phyloP scores from a whole-genome alignment of 2,329 filamentous ascomycete genomes.

The Mycosphaerelloides madeirae region DNA sequence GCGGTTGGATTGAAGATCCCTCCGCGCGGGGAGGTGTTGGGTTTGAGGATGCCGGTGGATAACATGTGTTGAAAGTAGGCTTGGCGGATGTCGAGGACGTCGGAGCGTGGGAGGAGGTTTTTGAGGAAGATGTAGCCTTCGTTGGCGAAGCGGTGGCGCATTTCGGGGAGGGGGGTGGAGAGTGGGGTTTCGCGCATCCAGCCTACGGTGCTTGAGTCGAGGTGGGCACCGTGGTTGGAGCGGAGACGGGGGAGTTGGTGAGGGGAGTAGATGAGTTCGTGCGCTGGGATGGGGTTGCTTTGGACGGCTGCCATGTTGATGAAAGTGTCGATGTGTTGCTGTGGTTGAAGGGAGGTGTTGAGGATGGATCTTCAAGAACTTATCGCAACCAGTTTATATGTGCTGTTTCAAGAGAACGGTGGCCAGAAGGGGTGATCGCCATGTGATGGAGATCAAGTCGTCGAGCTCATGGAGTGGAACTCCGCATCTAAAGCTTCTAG shows the following conservation, averaged over 20 bases:
- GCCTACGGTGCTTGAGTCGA: constrained; percentile 27
- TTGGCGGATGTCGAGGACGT: constrained; percentile 40
- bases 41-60: constrained; percentile 37
- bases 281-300: constrained; percentile 19
- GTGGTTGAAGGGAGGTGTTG: not conserved
- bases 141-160: constrained; percentile 35
- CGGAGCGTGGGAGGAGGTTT: constrained; percentile 39
- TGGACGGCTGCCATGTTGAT: constrained; percentile 18
- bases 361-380: not conserved
- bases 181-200: constrained; percentile 32
- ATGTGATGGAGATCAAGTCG: not conserved
- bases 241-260: constrained; percentile 25
- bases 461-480: not conserved
- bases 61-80: constrained; percentile 38
- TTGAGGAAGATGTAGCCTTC: constrained; percentile 45
- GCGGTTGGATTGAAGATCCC: constrained; percentile 39
- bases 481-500: not conserved
- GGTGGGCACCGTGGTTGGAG: constrained; percentile 26
- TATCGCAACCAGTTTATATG: no score
- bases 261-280: constrained; percentile 23
- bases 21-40: constrained; percentile 35
- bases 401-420: no score
- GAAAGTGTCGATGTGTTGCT: not conserved
- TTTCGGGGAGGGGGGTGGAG: constrained; percentile 36
- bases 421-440: not conserved